Conservation (phyloP, 768 basidiomycete species). For the Serpula lacrymans region DNA sequence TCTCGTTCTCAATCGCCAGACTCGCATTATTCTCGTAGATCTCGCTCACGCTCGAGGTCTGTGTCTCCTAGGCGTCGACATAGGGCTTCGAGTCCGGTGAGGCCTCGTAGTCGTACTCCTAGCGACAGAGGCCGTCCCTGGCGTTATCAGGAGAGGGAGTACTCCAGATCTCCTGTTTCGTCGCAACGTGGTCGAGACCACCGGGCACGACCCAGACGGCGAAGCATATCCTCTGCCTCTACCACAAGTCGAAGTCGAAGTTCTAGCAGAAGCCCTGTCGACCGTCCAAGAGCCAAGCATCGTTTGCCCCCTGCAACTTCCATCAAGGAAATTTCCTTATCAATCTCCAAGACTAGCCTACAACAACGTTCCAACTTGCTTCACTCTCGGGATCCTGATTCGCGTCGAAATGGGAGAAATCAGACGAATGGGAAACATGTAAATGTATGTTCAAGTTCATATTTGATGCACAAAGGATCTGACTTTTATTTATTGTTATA, state of each 20-base stretch:
- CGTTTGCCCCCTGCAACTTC: constrained; percentile 53
- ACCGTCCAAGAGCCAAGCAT: constrained; percentile 55
- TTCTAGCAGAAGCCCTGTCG: constrained; percentile 50
- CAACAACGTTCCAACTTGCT: constrained; percentile 18
- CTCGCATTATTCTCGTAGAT: constrained; percentile 62
- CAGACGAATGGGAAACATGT: constrained; percentile 35
- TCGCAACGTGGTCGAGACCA: constrained; percentile 39
- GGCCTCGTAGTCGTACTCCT: constrained; percentile 46
- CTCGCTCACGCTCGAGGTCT: constrained; percentile 62
- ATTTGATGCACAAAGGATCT: not conserved
- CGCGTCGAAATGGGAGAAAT: constrained; percentile 33
- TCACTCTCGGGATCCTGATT: constrained; percentile 18
- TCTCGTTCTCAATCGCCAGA: constrained; percentile 57
- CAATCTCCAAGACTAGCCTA: constrained; percentile 27
- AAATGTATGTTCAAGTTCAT: constrained; percentile 17
- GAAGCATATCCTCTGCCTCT: constrained; percentile 49
- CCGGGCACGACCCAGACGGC: constrained; percentile 32
- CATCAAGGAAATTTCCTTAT: constrained; percentile 30
- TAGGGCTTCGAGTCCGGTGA: constrained; percentile 47
- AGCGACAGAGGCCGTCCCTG: constrained; percentile 42
- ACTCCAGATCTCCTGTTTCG: constrained; percentile 39
- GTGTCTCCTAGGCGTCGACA: constrained; percentile 57
- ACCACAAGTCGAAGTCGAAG: constrained; percentile 54
- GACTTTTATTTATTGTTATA: constrained; percentile 9
- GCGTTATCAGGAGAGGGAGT: constrained; percentile 16